Conservation (phyloP, 495 filamentous ascomycete genomes). For the Penicillium simplicissimum region DNA sequence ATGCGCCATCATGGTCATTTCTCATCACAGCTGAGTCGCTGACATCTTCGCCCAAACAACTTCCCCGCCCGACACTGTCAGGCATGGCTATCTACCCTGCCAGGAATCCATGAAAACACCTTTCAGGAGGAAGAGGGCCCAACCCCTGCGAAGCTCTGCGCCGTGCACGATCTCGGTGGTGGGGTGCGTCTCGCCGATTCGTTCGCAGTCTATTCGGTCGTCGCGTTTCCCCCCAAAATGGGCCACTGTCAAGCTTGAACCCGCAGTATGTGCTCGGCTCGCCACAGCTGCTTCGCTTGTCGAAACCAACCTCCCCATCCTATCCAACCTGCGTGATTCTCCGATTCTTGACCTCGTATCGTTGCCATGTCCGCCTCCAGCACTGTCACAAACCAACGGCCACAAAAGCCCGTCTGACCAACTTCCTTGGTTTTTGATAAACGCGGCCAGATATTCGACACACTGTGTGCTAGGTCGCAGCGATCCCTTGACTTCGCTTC, state of each 20-base stretch:
- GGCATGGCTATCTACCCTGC: background rate
- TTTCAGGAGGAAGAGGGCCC: constrained; percentile 7
- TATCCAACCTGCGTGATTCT: background rate
- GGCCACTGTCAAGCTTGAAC: background rate
- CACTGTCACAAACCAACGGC: background rate
- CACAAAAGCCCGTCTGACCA: background rate
- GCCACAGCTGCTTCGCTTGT: constrained; percentile 3
- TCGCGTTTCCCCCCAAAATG: constrained; percentile 11
- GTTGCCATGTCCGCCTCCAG: constrained; percentile 1
- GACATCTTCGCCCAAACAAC: background rate
- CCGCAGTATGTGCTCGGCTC: background rate
- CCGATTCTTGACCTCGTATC: background rate
- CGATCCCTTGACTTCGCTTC: constrained; percentile 13
- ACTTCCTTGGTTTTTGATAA: constrained; percentile 26
- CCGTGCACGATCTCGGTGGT: constrained; percentile 9
- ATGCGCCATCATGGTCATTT: background rate
- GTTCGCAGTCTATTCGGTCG: constrained; percentile 15
- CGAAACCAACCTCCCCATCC: constrained; percentile 1
- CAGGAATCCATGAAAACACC: background rate
- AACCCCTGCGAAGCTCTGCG: constrained; percentile 11
- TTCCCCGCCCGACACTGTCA: no score
- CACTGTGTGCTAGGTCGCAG: constrained; percentile 21
- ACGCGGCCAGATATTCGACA: constrained; percentile 13
- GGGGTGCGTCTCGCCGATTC: constrained; percentile 10
- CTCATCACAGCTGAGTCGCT: background rate